Percentiles rank a stretch among this genome's conserved stretches.
Evolutionary conservation across 306 rosid species (phyloP).

Genomic region (Cucumis melo): DNA sequence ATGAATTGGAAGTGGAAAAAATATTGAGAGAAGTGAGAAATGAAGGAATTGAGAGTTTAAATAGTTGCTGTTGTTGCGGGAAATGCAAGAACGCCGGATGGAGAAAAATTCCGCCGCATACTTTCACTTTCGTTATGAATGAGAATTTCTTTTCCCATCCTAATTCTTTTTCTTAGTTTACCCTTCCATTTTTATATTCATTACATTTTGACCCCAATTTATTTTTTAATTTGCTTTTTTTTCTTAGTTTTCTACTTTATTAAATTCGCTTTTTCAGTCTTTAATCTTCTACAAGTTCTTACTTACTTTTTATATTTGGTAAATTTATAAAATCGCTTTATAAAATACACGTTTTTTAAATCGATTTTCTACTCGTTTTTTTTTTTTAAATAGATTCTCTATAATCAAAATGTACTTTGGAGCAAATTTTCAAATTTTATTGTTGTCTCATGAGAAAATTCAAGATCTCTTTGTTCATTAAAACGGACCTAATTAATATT

Average conservation of each 20-base stretch:
- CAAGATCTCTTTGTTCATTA: constrained; percentile 42
- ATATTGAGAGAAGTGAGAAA: background rate
- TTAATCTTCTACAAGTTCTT: too few relatives aligned
- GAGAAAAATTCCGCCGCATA: background rate
- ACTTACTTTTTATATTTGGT: too few relatives aligned
- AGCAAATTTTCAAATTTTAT: too few relatives aligned
- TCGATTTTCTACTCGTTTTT: too few relatives aligned
- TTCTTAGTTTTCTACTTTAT: background rate
- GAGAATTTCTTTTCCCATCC: background rate
- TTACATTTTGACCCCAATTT: background rate
- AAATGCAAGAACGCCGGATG: background rate
- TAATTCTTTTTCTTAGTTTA: background rate
- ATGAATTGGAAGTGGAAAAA: background rate
- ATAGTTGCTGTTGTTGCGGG: background rate
- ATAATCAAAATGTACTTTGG: too few relatives aligned
- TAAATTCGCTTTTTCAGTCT: background rate
- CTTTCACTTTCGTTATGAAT: background rate
- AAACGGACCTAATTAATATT: constrained; percentile 39
- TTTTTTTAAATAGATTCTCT: too few relatives aligned
- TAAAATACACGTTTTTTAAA: too few relatives aligned
- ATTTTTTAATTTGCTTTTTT: background rate
- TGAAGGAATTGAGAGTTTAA: background rate
- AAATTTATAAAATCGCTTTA: too few relatives aligned
- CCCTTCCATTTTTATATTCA: background rate
- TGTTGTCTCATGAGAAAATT: too few relatives aligned